These are phyloP conservation scores for Piloderma croceum DNA, from an alignment of 768 basidiomycete genomes.

Conservation along the genomic window DNA sequence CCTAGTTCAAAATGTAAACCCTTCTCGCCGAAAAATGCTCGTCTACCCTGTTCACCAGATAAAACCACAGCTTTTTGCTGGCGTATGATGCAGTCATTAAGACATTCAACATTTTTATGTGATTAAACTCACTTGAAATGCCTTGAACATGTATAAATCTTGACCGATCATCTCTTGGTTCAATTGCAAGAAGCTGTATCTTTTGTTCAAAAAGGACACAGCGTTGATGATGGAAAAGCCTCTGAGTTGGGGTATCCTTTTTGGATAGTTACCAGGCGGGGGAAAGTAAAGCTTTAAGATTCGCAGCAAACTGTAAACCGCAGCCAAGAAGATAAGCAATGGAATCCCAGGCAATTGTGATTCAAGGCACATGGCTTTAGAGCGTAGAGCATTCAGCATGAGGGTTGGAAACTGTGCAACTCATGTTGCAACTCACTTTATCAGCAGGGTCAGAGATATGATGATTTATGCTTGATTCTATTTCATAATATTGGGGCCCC, in stretches of 20 bases:
- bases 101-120: neutral
- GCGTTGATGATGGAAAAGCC: slow-evolving; percentile 25
- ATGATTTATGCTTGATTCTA: too few relatives aligned
- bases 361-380: too few relatives aligned
- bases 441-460: too few relatives aligned
- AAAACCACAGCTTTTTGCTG: slow-evolving; percentile 24
- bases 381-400: too few relatives aligned
- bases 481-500: too few relatives aligned
- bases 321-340: too few relatives aligned
- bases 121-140: slow-evolving; percentile 12
- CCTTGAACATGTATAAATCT: slow-evolving; percentile 12
- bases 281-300: too few relatives aligned
- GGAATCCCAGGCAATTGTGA: too few relatives aligned
- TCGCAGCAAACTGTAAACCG: too few relatives aligned
- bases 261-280: slow-evolving; percentile 2
- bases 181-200: slow-evolving; percentile 28
- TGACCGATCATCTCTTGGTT: too few relatives aligned
- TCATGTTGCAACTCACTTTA: too few relatives aligned
- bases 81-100: neutral
- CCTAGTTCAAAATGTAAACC: slow-evolving; percentile 26
- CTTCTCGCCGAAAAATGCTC: slow-evolving; percentile 26
- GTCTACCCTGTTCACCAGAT: slow-evolving; percentile 27
- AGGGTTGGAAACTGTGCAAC: too few relatives aligned
- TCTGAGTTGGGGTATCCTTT: slow-evolving; percentile 15
- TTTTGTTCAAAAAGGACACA: slow-evolving; percentile 28